These are phyloP conservation scores for Thraustochytrium sp. DNA, from an alignment of 352 stramenopile species.

Conservation along the genomic window DNA sequence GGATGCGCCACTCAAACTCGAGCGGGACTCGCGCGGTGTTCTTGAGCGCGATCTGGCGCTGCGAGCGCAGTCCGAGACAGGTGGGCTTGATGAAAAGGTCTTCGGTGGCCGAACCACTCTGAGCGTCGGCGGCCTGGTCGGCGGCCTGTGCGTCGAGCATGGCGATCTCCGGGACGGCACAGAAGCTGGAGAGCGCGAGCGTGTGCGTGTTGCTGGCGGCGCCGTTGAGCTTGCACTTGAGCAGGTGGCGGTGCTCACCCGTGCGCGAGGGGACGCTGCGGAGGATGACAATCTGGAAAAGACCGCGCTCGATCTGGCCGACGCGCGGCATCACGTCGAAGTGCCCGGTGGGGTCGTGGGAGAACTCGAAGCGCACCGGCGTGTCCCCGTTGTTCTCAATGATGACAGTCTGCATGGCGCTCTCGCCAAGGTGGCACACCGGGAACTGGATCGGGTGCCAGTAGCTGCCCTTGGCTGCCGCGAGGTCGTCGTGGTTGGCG, in stretches of 20 bases:
- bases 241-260: neutral
- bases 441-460: constrained; percentile 67
- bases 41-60: constrained; percentile 57
- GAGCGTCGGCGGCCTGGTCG: neutral
- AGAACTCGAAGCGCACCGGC: constrained; percentile 72
- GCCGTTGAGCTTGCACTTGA: constrained; percentile 43
- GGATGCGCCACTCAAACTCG: constrained; percentile 68
- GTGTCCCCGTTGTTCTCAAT: constrained; percentile 78
- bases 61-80: constrained; percentile 63
- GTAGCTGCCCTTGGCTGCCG: neutral
- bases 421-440: constrained; percentile 74
- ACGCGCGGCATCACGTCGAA: constrained; percentile 59
- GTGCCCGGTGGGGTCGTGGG: constrained; percentile 56
- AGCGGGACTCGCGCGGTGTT: constrained; percentile 76
- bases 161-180: neutral
- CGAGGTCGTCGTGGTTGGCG: neutral
- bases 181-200: constrained; percentile 52
- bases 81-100: constrained; percentile 75
- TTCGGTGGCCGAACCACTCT: constrained; percentile 32
- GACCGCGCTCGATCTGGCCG: constrained; percentile 45
- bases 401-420: constrained; percentile 75
- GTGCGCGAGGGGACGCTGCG: constrained; percentile 20
- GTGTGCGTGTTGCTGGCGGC: constrained; percentile 49
- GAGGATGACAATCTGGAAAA: constrained; percentile 47
- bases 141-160: neutral